Evolutionary conservation across 371 early-diverging fungal genomes (phyloP), one percentile per base, ranked within the genome.

Genomic region (Rhizomucor pusillus): DNA sequence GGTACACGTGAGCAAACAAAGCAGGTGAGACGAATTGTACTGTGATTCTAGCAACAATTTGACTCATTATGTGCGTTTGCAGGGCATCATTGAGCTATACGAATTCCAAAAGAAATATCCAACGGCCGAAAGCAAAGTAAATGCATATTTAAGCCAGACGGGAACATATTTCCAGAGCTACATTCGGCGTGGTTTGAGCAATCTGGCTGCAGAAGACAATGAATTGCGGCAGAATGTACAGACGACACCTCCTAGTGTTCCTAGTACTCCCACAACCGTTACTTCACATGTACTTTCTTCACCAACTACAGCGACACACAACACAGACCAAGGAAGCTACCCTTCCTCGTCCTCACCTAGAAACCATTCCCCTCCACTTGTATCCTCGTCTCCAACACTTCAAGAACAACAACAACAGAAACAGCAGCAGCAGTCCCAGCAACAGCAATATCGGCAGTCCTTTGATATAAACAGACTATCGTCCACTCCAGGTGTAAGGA

Each of bases 151-250:
- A 16, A 63, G 79, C 19, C 75, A 79, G 47, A 86, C 87, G 0
- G 88, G 90, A 2, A 73, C 71, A 0, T 90, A 85, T 55, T 91
- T 92, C 63, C 87, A 88, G 65, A 82, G 85, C 25, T 92, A 92
- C 56, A 92, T 92, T 46, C 75, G 84, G 19, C 75, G 92, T 22
- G 83, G 81, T 6, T 62, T 86, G 18, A 75, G 75, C 33, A 86
- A 86, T 51, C 57, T 86, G 41, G 84, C 80, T 9, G 78, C 82
- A 10, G 86, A 86, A 41, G 84, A 83, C 25, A 76, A 65, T 47
- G 69, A 77, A 29, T 47, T 67, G 46, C 61, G 56, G 12, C 35
- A 14, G 54, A 63, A 16, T 44, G 9, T 23, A 25, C 20, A n/a
- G 14, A 29, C 48, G 43, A 16, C 57, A 10, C n/a, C 43, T n/a